A percentile compares a stretch with the other conserved stretches of the same genome.
phyloP scores from a whole-genome alignment of 2,329 filamentous ascomycete species.

The Lecanicillium sp. region DNA sequence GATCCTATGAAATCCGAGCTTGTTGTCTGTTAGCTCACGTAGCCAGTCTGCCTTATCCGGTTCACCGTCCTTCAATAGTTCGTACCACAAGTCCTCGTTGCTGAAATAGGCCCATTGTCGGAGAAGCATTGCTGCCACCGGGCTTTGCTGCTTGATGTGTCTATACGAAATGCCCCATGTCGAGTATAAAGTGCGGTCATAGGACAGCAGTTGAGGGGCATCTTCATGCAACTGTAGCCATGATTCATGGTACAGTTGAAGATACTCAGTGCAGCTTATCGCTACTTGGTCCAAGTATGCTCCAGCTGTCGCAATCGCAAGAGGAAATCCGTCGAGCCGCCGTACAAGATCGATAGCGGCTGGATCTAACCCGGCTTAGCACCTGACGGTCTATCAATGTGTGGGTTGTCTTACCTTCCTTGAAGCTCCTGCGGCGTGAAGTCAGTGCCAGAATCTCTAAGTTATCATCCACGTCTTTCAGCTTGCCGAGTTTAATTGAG shows the following conservation, averaged over 20 bases:
- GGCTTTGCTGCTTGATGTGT: constrained; percentile 22
- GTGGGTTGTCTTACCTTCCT: constrained; percentile 16
- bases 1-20: constrained; percentile 17
- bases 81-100: constrained; percentile 35
- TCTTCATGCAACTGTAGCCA: constrained; percentile 27
- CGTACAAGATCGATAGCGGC: constrained; percentile 20
- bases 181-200: constrained; percentile 23
- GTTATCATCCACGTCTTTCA: constrained; percentile 19
- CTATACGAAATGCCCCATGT: constrained; percentile 31
- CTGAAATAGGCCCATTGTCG: constrained; percentile 35
- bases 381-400: background rate
- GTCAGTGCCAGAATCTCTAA: constrained; percentile 22
- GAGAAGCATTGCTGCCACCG: constrained; percentile 24
- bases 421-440: constrained; percentile 15
- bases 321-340: constrained; percentile 34
- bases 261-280: constrained; percentile 29
- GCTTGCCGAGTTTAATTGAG: constrained; percentile 28
- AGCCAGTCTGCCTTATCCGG: constrained; percentile 15
- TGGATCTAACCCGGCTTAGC: constrained; percentile 16
- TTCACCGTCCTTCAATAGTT: constrained; percentile 23
- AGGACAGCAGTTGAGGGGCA: constrained; percentile 19
- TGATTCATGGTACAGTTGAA: constrained; percentile 27
- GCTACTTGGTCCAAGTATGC: constrained; percentile 31
- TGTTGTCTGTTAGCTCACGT: constrained; percentile 12
- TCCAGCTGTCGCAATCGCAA: constrained; percentile 38